Evolutionary conservation across 169 alveolate genomes (phyloP).

Genomic region (Eimeria maxima): DNA sequence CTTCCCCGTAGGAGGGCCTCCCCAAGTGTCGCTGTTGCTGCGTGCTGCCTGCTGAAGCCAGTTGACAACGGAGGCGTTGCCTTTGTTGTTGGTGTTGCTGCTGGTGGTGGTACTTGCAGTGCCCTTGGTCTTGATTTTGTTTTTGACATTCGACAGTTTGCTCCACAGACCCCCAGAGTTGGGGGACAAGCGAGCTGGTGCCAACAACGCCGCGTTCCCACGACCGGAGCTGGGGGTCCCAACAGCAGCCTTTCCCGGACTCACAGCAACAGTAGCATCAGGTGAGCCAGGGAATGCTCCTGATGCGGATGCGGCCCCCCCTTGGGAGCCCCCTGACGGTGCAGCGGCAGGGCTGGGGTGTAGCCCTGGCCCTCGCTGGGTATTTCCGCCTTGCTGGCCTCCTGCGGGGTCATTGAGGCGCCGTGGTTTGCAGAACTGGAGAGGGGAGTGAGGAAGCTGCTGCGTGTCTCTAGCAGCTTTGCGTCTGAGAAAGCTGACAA

Average conservation of each 20-base stretch:
- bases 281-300: not conserved
- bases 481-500: slow-evolving; percentile 33
- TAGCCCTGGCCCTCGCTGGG: not conserved
- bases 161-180: slow-evolving; percentile 54
- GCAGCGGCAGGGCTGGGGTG: not conserved
- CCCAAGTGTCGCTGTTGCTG: slow-evolving; percentile 54
- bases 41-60: slow-evolving; percentile 59
- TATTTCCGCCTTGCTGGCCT: not conserved
- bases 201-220: not conserved
- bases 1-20: not conserved
- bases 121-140: not conserved
- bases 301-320: not conserved
- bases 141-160: not conserved
- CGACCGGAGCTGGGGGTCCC: slow-evolving; percentile 17
- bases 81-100: not conserved
- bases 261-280: slow-evolving; percentile 2
- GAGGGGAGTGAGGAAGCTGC: slow-evolving; percentile 30
- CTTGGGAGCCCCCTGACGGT: not conserved
- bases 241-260: not conserved
- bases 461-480: not conserved
- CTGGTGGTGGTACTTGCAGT: not conserved
- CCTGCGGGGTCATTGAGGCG: slow-evolving; percentile 11
- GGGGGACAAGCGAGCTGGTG: not conserved
- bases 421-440: slow-evolving; percentile 19
- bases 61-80: not conserved